These are phyloP conservation scores for Lactuca saligna DNA, from an alignment of 129 eudicot genomes.

Conservation along the genomic window DNA sequence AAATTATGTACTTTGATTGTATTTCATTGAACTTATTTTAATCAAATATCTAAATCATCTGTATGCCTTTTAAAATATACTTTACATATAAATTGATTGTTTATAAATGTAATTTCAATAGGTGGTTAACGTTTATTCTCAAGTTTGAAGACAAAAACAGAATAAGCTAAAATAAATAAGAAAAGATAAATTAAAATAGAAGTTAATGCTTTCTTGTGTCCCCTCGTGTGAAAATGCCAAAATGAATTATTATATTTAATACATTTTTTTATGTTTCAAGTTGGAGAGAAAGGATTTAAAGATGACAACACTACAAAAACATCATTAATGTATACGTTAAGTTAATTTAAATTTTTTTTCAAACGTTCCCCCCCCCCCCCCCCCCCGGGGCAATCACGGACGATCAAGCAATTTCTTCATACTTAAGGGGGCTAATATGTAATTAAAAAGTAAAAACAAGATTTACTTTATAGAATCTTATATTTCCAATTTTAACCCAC, in stretches of 20 bases:
- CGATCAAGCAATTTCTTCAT: neutral
- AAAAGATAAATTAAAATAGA: too few species aligned
- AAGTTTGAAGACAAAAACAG: neutral
- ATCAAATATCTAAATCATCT: too few species aligned
- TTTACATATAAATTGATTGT: too few species aligned
- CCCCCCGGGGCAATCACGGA: neutral
- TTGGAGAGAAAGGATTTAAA: neutral
- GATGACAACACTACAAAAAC: neutral
- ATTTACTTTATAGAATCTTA: conserved; percentile 34
- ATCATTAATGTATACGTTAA: neutral
- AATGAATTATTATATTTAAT: neutral
- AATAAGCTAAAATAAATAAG: neutral
- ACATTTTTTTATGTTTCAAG: neutral
- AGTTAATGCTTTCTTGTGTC: too few species aligned
- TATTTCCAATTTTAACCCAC: conserved; percentile 6
- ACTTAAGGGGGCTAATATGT: conserved; percentile 5
- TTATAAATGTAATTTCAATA: too few species aligned
- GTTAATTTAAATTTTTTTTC: too few species aligned
- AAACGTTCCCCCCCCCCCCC: neutral
- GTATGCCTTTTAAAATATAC: too few species aligned
- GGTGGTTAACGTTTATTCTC: neutral
- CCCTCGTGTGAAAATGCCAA: neutral
- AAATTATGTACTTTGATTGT: neutral
- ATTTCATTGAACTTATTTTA: neutral
- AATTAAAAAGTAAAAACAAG: conserved; percentile 18